Base-by-base conservation (phyloP, 805 yeast genomes). In the Candida ficus region DNA sequence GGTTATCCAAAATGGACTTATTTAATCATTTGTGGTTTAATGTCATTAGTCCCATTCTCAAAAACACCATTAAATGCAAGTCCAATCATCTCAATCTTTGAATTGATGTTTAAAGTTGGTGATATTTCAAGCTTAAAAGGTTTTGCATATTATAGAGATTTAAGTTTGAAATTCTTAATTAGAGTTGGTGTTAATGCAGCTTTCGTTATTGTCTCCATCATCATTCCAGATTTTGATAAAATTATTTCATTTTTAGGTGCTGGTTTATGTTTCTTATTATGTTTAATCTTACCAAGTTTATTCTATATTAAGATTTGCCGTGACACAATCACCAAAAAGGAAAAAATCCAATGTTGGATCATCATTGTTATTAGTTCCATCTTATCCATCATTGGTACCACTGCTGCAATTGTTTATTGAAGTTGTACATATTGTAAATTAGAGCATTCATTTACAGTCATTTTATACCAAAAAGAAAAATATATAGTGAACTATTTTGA, bases 31-130 rank as follows among this genome's bases (percentile, higher is more conserved):
- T 80, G 89, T 35, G 70, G 73, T 0, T 63, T 84, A 30, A 83
- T 88, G 73, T 84, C 95, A n/a, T 49, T 87, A 7, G 75, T 89
- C 19, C 95, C 96, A 1, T 60, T 88, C 23, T 86, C 96, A 2
- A 89, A 89, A 54, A 73, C 88, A 1, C 95, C 96, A 1, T 68
- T 88, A 30, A 82, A 81, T 49, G 85, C 90, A 11, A 77, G 88
- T 53, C 96, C 96, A 0, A 78, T 89, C 22, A 75, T 85, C 25
- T 71, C 90, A 1, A 78, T 88, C 1, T 54, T 83, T 29, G 95
- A 85, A 51, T 61, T 69, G 10, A 41, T 78, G n/a, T 59, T 76
- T 25, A 42, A 60, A 20, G 55, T 58, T n/a, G 57, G 52, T 14
- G 52, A 46, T 23, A 34, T 50, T 12, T 43, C 55, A 0, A 51